phyloP scores from a whole-genome alignment of 441 rosid genomes.

The Daphne laureola region DNA sequence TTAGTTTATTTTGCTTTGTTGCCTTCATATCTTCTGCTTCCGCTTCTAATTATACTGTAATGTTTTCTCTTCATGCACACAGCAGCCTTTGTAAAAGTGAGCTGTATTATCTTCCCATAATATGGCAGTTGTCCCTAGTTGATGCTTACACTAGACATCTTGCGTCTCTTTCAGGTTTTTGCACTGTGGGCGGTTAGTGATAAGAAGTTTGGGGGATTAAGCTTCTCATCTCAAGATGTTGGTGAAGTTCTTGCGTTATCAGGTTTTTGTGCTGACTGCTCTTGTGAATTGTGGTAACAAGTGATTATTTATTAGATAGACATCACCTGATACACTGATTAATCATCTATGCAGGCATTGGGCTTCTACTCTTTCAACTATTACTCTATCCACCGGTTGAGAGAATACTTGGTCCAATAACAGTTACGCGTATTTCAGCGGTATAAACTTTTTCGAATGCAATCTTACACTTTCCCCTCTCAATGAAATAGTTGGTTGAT shows the following conservation, averaged over 20 bases:
- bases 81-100: background rate
- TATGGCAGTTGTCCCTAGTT: background rate
- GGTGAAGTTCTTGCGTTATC: slow-evolving; percentile 51
- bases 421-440: slow-evolving; percentile 42
- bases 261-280: slow-evolving; percentile 21
- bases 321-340: no score
- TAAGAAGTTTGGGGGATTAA: slow-evolving; percentile 40
- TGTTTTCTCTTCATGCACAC: background rate
- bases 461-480: background rate
- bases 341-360: slow-evolving; percentile 29
- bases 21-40: background rate
- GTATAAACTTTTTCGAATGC: slow-evolving; percentile 20
- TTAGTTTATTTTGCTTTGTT: background rate
- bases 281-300: background rate
- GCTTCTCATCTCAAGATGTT: slow-evolving; percentile 48
- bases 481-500: background rate
- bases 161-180: slow-evolving; percentile 31
- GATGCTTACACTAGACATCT: no score
- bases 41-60: background rate
- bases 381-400: slow-evolving; percentile 39
- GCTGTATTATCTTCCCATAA: background rate
- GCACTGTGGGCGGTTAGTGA: slow-evolving; percentile 55
- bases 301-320: no score
- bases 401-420: slow-evolving; percentile 41
- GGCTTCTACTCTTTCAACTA: slow-evolving; percentile 58